Evolutionary conservation across 495 filamentous ascomycete genomes (phyloP), one percentile per base, ranked within the genome.

Genomic region (Acidomyces sp.): DNA sequence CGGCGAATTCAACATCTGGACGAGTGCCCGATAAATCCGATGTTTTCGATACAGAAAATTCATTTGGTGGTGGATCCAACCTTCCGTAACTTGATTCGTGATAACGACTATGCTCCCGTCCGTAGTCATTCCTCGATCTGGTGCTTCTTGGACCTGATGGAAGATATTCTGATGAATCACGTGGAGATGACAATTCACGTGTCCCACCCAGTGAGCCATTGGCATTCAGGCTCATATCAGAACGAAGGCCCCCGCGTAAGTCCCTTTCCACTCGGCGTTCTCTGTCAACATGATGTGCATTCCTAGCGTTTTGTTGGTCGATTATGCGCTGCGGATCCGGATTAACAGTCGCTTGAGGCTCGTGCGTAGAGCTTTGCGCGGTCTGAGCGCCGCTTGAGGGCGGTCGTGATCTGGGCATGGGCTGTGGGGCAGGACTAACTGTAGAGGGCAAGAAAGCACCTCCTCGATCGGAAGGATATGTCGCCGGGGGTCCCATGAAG

Each of bases 401-500:
- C 7, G 34, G 16, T 2, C 42, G 33, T 32, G 27, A 6, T n/a
- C 11, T 18, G 12, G 22, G 27, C 28, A 24, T 21, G 1, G 44
- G n/a, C 17, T 34, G 40, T 9, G 37, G 23, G n/a, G 15, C 36
- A 38, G 41, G 4, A 4, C 21, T 27, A 3, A 24, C 42, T 3
- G 46, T 25, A 19, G 27, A 34, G 15, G 40, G 21, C 3, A 26
- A 45, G 21, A 25, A 33, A 11, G 41, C 5, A n/a, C 43, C 19
- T 9, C 43, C 29, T 10, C 20, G 13, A 22, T 27, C 17, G 22
- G 27, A 9, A n/a, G 18, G n/a, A 3, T 35, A 15, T 9, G 4
- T 26, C 9, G 32, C 18, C 19, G 45, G 37, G 6, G 49, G 49
- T 35, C 46, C 34, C 42, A 45, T 45, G 4, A 34, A 31, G 21